Evolutionary conservation across 73 alveolate species (phyloP).

Genomic region (Uronychia binucleata): DNA sequence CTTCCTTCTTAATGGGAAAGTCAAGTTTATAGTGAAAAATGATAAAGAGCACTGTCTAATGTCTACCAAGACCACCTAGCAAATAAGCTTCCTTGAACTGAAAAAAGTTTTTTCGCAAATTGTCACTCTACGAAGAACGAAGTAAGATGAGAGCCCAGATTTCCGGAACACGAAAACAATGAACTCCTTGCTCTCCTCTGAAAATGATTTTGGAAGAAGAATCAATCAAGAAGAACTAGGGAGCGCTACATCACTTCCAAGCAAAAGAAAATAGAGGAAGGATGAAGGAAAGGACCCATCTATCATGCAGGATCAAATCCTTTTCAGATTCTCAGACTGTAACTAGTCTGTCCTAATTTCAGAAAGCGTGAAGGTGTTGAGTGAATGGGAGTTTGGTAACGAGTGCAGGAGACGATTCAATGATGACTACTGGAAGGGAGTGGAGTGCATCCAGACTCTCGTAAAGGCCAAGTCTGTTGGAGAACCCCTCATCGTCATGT

Average conservation of each 20-base stretch:
- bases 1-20: slow-evolving; percentile 1
- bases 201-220: too few relatives aligned
- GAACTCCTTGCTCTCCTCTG: too few relatives aligned
- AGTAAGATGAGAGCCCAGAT: background rate
- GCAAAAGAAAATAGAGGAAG: too few relatives aligned
- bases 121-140: background rate
- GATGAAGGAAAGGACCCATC: too few relatives aligned
- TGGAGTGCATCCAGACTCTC: slow-evolving; percentile 15
- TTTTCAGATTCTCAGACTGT: too few relatives aligned
- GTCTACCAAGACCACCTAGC: background rate
- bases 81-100: background rate
- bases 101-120: background rate
- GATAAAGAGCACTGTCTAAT: slow-evolving; percentile 20
- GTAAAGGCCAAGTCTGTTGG: slow-evolving; percentile 9
- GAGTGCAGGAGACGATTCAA: slow-evolving; percentile 1
- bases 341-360: too few relatives aligned
- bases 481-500: slow-evolving; percentile 8
- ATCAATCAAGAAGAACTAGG: too few relatives aligned
- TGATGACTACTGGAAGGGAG: slow-evolving; percentile 10
- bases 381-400: slow-evolving; percentile 8
- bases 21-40: background rate
- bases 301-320: too few relatives aligned
- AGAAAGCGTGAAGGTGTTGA: slow-evolving; percentile 13
- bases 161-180: too few relatives aligned
- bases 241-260: too few relatives aligned